Evolutionary conservation across 2,329 filamentous ascomycete species (phyloP).

Genomic region (Verticillium zaregamsianum): DNA sequence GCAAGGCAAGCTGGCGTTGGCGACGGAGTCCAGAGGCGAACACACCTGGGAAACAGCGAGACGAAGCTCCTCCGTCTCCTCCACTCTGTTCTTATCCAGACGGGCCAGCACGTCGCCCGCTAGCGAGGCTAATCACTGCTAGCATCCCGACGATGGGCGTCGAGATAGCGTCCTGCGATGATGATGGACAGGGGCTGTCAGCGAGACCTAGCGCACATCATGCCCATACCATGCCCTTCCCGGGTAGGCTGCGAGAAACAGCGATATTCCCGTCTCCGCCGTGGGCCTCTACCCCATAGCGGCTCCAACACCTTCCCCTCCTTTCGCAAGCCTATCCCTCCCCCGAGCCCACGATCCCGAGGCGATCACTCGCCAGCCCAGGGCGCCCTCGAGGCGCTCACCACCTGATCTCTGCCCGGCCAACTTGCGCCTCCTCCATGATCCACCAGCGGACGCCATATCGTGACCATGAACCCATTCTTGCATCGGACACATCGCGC

Average conservation of each 20-base stretch:
- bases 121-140: not conserved
- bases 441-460: not conserved
- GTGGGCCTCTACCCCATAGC: not conserved
- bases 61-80: not conserved
- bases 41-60: too few relatives aligned
- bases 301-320: not conserved
- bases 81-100: not conserved
- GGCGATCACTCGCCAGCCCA: not conserved
- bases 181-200: not conserved
- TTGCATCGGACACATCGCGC: not conserved
- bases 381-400: not conserved
- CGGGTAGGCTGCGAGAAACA: not conserved
- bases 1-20: too few relatives aligned
- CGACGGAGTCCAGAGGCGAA: not conserved
- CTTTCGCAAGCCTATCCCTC: not conserved
- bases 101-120: not conserved
- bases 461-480: not conserved
- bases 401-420: not conserved
- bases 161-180: not conserved
- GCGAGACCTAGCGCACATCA: not conserved
- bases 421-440: not conserved
- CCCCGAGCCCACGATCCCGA: not conserved
- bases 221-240: not conserved
- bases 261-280: not conserved
- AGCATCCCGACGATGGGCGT: not conserved